Conservation (phyloP, 192 early-diverging fungal species). For the Umbelopsis sp. region DNA sequence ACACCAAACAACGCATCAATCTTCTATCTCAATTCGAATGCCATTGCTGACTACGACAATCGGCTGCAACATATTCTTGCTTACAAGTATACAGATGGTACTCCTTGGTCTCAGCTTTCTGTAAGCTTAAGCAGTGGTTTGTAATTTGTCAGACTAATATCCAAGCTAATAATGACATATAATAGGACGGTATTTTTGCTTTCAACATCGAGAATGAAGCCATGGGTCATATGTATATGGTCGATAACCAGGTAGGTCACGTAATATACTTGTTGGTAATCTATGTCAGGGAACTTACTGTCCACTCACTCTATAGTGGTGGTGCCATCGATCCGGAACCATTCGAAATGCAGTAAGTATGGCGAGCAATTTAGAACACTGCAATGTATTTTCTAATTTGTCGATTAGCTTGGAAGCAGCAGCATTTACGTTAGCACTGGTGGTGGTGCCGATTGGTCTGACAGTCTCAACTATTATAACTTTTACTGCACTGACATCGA, state of each 20-base stretch:
- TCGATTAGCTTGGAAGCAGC: neutral
- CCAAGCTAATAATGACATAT: neutral
- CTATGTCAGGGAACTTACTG: neutral
- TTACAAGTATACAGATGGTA: conserved; percentile 1
- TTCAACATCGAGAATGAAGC: conserved; percentile 18
- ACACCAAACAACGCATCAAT: conserved; percentile 8
- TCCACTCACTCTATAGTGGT: neutral
- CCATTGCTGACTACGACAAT: conserved; percentile 6
- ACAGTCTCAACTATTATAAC: conserved; percentile 9
- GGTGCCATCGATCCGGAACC: conserved; percentile 14
- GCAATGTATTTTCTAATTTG: neutral
- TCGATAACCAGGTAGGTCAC: conserved; percentile 2
- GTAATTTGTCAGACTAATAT: neutral
- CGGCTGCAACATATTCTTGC: neutral
- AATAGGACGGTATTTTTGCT: conserved; percentile 7
- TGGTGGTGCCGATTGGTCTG: conserved; percentile 4
- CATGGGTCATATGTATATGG: conserved; percentile 11
- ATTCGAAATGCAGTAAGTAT: conserved; percentile 2
- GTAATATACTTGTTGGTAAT: neutral
- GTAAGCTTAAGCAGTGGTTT: neutral
- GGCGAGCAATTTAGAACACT: neutral
- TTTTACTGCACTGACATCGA: conserved; percentile 13
- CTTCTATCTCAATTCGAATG: neutral
- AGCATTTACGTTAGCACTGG: conserved; percentile 17
- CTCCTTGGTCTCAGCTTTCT: conserved; percentile 3